These are phyloP conservation scores for Ustilago trichophora DNA, from an alignment of 1,284 basidiomycete genomes.

Conservation along the genomic window DNA sequence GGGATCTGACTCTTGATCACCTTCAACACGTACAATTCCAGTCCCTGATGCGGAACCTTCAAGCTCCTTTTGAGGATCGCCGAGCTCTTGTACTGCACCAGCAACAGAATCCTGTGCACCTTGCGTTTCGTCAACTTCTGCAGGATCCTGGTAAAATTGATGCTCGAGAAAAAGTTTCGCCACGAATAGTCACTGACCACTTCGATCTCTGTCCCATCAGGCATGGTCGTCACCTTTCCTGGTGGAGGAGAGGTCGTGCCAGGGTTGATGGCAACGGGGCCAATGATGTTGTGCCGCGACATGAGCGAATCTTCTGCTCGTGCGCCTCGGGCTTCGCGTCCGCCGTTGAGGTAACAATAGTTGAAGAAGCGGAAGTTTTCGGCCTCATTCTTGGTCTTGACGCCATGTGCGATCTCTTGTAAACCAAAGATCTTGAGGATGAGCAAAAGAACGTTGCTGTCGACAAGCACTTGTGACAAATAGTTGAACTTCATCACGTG, in stretches of 20 bases:
- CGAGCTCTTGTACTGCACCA: slow-evolving; percentile 98
- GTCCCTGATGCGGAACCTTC: slow-evolving; percentile 88
- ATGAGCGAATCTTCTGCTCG: slow-evolving; percentile 67
- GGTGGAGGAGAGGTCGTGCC: slow-evolving; percentile 43
- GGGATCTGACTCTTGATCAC: slow-evolving; percentile 99
- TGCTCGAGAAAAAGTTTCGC: slow-evolving; percentile 97
- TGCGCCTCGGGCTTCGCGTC: slow-evolving; percentile 44
- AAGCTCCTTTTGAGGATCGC: slow-evolving; percentile 86
- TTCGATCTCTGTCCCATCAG: slow-evolving; percentile 71
- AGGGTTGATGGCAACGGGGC: slow-evolving; percentile 42
- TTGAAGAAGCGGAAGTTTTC: slow-evolving; percentile 87
- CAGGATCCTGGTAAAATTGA: slow-evolving; percentile 97
- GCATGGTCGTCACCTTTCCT: slow-evolving; percentile 27
- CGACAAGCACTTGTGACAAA: slow-evolving; percentile 89
- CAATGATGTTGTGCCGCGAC: slow-evolving; percentile 44
- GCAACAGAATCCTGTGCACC: slow-evolving; percentile 91
- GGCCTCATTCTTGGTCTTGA: slow-evolving; percentile 87
- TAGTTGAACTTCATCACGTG: slow-evolving; percentile 98
- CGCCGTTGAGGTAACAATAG: slow-evolving; percentile 80
- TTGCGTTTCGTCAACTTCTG: slow-evolving; percentile 96
- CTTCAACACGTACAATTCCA: slow-evolving; percentile 96
- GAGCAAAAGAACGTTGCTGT: slow-evolving; percentile 91
- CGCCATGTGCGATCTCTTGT: slow-evolving; percentile 84
- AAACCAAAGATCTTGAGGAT: slow-evolving; percentile 98
- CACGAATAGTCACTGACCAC: slow-evolving; percentile 93